Base-by-base conservation (phyloP, 306 rosid species). In the Alnus glutinosa region DNA sequence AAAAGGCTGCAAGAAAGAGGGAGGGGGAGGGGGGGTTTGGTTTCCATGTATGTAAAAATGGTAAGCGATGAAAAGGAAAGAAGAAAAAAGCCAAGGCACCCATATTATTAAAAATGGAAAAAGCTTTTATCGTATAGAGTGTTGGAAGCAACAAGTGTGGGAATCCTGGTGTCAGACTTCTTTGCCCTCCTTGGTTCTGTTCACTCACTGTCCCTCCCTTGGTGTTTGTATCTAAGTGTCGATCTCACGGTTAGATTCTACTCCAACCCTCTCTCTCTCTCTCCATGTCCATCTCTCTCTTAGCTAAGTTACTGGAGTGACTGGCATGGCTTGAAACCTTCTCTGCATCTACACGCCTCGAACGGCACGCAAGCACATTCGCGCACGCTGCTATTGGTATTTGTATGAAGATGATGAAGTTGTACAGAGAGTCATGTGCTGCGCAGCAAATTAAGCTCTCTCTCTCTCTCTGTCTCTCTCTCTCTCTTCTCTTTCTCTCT, bases 61-160 rank as follows among this genome's bases (percentile, higher is more conserved):
- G 82, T 19, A 74, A 87, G 73, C 16, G 83, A 83, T 81, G 76
- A 72, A 77, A 85, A 82, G 77, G 78, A 74, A 75, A 77, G 76
- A 75, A 79, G 67, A 78, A 79, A 76, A 57, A 48, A 47, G 55
- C 50, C 67, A 71, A 70, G 8, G 7, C 52, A 64, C 55, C 28
- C 71, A 18, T 71, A 15, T 42, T 30, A 80, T 85, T 85, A 75
- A 88, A 87, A 75, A 62, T 48, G 47, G 47, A 58, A 75, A 39
- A 58, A 32, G 73, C 70, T 74, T 91, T 92, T 89, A 92, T 88
- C 97, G 92, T 86, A 92, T 85, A 84, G 92, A 79, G 97, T 87
- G 91, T 85, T 85, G 97, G 97, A 92, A 88, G 92, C 78, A 92
- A 87, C 91, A 78, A 86, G 91, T 87, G 90, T 87, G 97, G 89